Conservation (phyloP, 1,139 yeast genomes). For the Suhomyces guaymorum region DNA sequence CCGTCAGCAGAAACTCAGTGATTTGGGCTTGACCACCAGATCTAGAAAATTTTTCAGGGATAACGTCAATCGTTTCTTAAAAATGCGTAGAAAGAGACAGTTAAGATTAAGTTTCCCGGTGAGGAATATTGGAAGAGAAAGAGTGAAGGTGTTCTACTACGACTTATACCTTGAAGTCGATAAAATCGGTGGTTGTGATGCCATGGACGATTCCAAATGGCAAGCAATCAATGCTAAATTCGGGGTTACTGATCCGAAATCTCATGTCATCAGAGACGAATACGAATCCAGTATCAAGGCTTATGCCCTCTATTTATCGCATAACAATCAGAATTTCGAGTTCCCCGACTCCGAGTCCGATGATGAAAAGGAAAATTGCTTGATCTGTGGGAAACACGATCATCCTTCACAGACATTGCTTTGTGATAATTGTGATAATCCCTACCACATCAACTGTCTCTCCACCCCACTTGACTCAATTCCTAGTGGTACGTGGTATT, state of each 20-base stretch:
- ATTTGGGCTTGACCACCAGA: slow-evolving; percentile 62
- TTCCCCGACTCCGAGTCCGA: slow-evolving; percentile 23
- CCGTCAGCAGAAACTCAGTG: slow-evolving; percentile 62
- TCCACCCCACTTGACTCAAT: slow-evolving; percentile 49
- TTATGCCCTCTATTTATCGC: slow-evolving; percentile 47
- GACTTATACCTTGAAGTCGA: slow-evolving; percentile 55
- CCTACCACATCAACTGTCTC: slow-evolving; percentile 69
- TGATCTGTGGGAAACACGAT: slow-evolving; percentile 52
- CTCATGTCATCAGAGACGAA: slow-evolving; percentile 27
- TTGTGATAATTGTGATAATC: slow-evolving; percentile 74
- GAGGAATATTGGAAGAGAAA: slow-evolving; percentile 5
- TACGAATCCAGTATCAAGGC: slow-evolving; percentile 38
- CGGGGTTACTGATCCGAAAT: slow-evolving; percentile 20
- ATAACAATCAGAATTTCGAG: slow-evolving; percentile 20
- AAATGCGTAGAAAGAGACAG: slow-evolving; percentile 42
- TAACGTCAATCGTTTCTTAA: slow-evolving; percentile 57
- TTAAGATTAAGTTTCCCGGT: slow-evolving; percentile 28
- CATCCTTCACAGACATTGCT: slow-evolving; percentile 54
- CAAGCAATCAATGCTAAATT: slow-evolving; percentile 28
- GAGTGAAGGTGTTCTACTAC: slow-evolving; percentile 43
- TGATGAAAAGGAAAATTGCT: slow-evolving; percentile 41
- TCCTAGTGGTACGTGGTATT: slow-evolving; percentile 71
- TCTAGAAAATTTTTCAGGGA: slow-evolving; percentile 61
- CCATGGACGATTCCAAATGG: slow-evolving; percentile 35
- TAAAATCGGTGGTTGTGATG: slow-evolving; percentile 25